Percentiles rank a stretch among this genome's conserved stretches.
Conservation (phyloP, 2,329 filamentous ascomycete species). For the Madurella mycetomatis region DNA sequence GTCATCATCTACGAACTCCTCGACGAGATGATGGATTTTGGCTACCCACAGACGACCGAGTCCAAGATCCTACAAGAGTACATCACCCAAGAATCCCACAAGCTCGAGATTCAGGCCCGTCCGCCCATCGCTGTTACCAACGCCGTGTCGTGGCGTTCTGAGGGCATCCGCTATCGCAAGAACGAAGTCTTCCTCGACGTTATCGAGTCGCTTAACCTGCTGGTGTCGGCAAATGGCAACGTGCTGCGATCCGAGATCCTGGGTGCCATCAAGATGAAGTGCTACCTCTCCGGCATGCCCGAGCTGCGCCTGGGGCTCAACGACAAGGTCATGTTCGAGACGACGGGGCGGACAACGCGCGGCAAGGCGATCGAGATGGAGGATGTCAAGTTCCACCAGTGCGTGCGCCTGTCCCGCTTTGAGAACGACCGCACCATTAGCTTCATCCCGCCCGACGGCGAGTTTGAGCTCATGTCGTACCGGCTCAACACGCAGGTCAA, state of each 20-base stretch:
- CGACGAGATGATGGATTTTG: constrained; percentile 99
- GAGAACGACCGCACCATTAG: constrained; percentile 98
- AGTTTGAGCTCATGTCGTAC: constrained; percentile 99
- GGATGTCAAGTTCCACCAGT: constrained; percentile 99
- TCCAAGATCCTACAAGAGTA: constrained; percentile 98
- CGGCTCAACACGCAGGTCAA: constrained; percentile 98
- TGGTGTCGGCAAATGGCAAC: constrained; percentile 91
- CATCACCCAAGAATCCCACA: constrained; percentile 98
- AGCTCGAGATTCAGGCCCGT: constrained; percentile 91
- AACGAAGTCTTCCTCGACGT: constrained; percentile 99
- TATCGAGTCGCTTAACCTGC: constrained; percentile 90
- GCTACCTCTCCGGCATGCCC: constrained; percentile 97
- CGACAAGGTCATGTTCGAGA: constrained; percentile 99
- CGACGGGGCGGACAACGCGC: constrained; percentile 85
- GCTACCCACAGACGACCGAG: constrained; percentile 97
- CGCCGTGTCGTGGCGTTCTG: constrained; percentile 94
- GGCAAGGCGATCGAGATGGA: constrained; percentile 99
- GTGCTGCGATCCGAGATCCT: constrained; percentile 94
- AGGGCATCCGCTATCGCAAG: constrained; percentile 97
- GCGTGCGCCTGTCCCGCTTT: constrained; percentile 89
- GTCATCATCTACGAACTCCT: constrained; percentile 98
- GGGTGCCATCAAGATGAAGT: constrained; percentile 99
- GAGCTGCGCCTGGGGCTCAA: constrained; percentile 91
- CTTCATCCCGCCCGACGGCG: constrained; percentile 96
- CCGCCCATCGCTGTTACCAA: constrained; percentile 98